These are phyloP conservation scores for Cyberlindnera japonica DNA, from an alignment of 805 yeast species.

Conservation along the genomic window DNA sequence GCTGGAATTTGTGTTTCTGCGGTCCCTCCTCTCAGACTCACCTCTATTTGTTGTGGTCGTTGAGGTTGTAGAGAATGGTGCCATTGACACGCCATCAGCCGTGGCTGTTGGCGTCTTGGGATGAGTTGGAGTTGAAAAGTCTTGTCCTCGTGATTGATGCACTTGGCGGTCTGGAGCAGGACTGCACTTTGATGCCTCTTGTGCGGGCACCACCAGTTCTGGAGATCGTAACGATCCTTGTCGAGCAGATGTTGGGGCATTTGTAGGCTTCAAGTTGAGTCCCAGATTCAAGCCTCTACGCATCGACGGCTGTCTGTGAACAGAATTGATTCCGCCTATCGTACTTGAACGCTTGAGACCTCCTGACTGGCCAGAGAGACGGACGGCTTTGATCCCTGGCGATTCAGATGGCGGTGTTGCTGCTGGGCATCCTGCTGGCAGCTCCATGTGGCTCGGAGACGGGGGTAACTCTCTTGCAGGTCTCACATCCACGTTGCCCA, in stretches of 20 bases:
- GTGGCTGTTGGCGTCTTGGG: background rate
- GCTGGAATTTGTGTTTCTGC: constrained; percentile 23
- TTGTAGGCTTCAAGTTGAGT: constrained; percentile 10
- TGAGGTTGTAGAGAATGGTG: background rate
- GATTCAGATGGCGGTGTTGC: background rate
- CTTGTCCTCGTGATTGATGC: background rate
- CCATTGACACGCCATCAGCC: too few relatives aligned
- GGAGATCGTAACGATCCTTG: constrained; percentile 6
- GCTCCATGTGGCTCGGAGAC: constrained; percentile 5
- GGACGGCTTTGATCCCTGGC: constrained; percentile 2
- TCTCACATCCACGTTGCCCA: background rate
- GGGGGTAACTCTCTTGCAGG: constrained; percentile 3
- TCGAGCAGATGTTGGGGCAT: constrained; percentile 1
- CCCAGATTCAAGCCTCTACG: constrained; percentile 26
- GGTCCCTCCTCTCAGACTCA: constrained; percentile 5
- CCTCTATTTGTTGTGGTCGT: background rate
- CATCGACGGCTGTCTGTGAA: constrained; percentile 18
- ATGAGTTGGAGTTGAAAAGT: background rate
- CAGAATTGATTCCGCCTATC: constrained; percentile 18
- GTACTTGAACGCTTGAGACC: constrained; percentile 25
- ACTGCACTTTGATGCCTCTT: constrained; percentile 1
- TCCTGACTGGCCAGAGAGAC: constrained; percentile 2
- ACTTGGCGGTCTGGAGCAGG: constrained; percentile 8
- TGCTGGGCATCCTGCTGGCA: constrained; percentile 1
- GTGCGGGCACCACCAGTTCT: constrained; percentile 15